phyloP scores from a whole-genome alignment of 2,329 filamentous ascomycete genomes.

The Verticillium albo-atrum region DNA sequence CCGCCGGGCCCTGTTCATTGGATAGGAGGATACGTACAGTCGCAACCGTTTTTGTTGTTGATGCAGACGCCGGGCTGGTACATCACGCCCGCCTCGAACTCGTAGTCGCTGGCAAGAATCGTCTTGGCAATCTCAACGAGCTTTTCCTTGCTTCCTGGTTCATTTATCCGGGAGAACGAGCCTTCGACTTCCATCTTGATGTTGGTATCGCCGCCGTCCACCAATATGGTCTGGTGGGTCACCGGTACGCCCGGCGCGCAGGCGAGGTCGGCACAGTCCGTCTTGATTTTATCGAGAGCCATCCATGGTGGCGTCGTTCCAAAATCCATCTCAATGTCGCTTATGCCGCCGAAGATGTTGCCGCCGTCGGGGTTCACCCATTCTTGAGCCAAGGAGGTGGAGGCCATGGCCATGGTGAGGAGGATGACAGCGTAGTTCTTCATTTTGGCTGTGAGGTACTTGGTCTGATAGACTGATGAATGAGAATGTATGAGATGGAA shows the following conservation, averaged over 20 bases:
- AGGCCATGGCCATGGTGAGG: neutral
- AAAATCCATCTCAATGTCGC: neutral
- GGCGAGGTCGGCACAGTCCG: neutral
- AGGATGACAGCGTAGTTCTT: neutral
- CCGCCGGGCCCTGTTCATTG: neutral
- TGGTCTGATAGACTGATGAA: neutral
- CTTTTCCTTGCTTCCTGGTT: neutral
- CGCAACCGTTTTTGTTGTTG: neutral
- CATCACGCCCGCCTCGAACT: neutral
- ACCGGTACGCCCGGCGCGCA: neutral
- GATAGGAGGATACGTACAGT: neutral
- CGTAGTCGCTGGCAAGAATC: neutral
- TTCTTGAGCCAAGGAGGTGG: neutral
- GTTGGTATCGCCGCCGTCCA: neutral
- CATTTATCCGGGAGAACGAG: neutral
- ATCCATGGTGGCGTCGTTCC: neutral
- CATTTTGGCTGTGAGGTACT: neutral
- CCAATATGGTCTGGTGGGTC: neutral
- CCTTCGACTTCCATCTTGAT: neutral
- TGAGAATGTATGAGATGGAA: neutral
- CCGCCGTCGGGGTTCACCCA: neutral
- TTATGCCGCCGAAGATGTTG: neutral
- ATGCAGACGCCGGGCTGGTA: neutral
- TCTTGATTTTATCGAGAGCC: neutral
- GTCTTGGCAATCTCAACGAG: neutral